Conservation (phyloP, 2,329 filamentous ascomycete genomes). For the Aspergillus pseudoterreus region DNA sequence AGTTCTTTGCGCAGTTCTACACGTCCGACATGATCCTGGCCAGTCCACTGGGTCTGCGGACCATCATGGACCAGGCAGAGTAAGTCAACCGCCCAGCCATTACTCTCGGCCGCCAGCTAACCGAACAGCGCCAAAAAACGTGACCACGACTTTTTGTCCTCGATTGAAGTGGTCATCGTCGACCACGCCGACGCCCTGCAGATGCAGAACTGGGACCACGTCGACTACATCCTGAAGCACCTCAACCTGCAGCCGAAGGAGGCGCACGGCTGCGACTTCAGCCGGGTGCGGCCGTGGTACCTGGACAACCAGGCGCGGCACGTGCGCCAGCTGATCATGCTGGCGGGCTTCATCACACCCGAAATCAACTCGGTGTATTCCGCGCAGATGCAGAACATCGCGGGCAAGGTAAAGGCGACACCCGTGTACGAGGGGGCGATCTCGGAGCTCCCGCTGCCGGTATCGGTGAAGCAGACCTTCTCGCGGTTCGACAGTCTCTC, state of each 20-base stretch:
- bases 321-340: constrained; percentile 79
- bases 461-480: constrained; percentile 81
- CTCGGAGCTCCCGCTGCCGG: constrained; percentile 59
- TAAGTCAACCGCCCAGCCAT: constrained; percentile 33
- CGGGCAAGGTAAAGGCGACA: constrained; percentile 72
- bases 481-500: constrained; percentile 73
- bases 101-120: neutral
- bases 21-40: constrained; percentile 92
- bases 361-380: constrained; percentile 80
- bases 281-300: constrained; percentile 85
- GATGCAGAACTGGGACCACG: constrained; percentile 98
- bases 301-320: constrained; percentile 78
- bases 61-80: constrained; percentile 79
- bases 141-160: constrained; percentile 89
- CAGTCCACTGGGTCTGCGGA: constrained; percentile 82
- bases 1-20: constrained; percentile 94
- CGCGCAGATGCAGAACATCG: constrained; percentile 72
- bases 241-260: constrained; percentile 88
- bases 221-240: constrained; percentile 86
- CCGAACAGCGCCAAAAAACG: constrained; percentile 55
- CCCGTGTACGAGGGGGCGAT: constrained; percentile 68
- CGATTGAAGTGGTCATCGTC: constrained; percentile 83
- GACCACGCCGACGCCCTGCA: constrained; percentile 90
- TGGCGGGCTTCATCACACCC: constrained; percentile 81
- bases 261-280: constrained; percentile 89